Percentiles rank a stretch among this genome's conserved stretches.
These are phyloP conservation scores for Plasmodium yoelii DNA, from an alignment of 169 alveolate genomes.

Conservation along the genomic window DNA sequence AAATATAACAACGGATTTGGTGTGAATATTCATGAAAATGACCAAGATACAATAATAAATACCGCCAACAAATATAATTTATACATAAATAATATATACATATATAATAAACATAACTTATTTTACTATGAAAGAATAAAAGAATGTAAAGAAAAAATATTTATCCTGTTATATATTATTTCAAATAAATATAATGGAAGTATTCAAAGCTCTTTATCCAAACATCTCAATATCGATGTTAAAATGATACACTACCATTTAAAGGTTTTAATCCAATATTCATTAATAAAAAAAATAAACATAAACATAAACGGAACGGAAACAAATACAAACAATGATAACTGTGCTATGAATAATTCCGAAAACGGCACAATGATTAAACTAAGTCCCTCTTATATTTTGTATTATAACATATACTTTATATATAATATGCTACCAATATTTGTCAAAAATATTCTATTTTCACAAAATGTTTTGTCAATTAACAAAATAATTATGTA, in stretches of 20 bases:
- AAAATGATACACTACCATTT: slow-evolving; percentile 54
- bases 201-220: slow-evolving; percentile 59
- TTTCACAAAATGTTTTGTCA: slow-evolving; percentile 67
- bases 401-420: slow-evolving; percentile 57
- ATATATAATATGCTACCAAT: slow-evolving; percentile 63
- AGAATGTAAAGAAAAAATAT: slow-evolving; percentile 73
- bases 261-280: slow-evolving; percentile 49
- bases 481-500: slow-evolving; percentile 53
- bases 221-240: slow-evolving; percentile 43
- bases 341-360: neutral
- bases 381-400: slow-evolving; percentile 56
- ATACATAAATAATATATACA: slow-evolving; percentile 59
- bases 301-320: slow-evolving; percentile 42
- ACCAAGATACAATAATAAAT: slow-evolving; percentile 9
- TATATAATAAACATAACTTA: slow-evolving; percentile 65
- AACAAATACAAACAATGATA: slow-evolving; percentile 1
- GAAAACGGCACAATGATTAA: slow-evolving; percentile 10
- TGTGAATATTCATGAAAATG: neutral
- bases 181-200: slow-evolving; percentile 50
- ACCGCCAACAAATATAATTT: slow-evolving; percentile 15
- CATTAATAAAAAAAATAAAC: slow-evolving; percentile 67
- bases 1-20: slow-evolving; percentile 32
- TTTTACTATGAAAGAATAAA: slow-evolving; percentile 69
- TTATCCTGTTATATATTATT: slow-evolving; percentile 36
- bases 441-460: slow-evolving; percentile 55